Percentiles rank a stretch among this genome's conserved stretches.
These are phyloP conservation scores for Antrodiella citrinella DNA, from an alignment of 768 basidiomycete genomes.

Conservation along the genomic window DNA sequence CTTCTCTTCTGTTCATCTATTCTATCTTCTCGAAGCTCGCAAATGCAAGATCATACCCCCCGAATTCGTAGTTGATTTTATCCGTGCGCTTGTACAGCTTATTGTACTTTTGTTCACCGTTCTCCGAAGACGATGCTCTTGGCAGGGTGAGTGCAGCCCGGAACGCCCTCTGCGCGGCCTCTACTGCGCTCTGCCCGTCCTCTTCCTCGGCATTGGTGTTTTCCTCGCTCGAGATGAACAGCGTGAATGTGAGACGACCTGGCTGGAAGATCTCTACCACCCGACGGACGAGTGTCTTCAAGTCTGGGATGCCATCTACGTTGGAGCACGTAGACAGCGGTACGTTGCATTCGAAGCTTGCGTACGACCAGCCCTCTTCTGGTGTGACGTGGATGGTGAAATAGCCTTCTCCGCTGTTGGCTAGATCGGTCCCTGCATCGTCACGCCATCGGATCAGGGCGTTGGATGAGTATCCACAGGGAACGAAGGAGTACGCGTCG, in stretches of 20 bases:
- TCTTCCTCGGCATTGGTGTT: conserved; percentile 35
- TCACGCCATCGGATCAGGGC: conserved; percentile 68
- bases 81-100: conserved; percentile 81
- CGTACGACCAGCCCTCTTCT: conserved; percentile 96
- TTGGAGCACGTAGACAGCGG: conserved; percentile 40
- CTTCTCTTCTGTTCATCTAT: conserved; percentile 5
- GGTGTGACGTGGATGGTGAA: conserved; percentile 99
- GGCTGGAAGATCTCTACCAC: conserved; percentile 94
- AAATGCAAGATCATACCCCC: conserved; percentile 85
- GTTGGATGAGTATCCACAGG: conserved; percentile 95
- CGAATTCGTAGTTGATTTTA: conserved; percentile 98
- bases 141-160: conserved; percentile 47
- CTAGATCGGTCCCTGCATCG: conserved; percentile 20
- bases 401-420: conserved; percentile 69
- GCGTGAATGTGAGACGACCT: conserved; percentile 71
- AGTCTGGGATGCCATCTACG: conserved; percentile 51
- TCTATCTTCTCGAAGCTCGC: conserved; percentile 63
- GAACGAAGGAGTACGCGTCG: conserved; percentile 89
- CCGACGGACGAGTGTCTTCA: conserved; percentile 74
- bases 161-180: conserved; percentile 70
- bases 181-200: conserved; percentile 48
- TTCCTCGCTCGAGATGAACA: conserved; percentile 76
- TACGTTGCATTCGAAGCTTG: conserved; percentile 98
- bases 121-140: conserved; percentile 1
- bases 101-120: conserved; percentile 10